A percentile compares a stretch with the other conserved stretches of the same genome.
These are phyloP conservation scores for Neospermospora avenae DNA, from an alignment of 2,329 filamentous ascomycete genomes.

Conservation along the genomic window DNA sequence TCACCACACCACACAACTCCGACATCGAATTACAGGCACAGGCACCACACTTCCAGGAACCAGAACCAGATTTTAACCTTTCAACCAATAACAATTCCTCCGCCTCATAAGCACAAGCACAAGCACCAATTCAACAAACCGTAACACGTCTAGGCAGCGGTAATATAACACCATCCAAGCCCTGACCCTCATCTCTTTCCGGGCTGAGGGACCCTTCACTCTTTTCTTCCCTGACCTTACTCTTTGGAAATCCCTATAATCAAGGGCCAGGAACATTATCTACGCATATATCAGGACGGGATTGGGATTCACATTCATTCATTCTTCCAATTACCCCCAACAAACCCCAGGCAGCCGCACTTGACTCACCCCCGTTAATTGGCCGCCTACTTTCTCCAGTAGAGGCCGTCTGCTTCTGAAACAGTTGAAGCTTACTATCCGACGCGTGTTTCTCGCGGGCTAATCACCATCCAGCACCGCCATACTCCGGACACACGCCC, in stretches of 20 bases:
- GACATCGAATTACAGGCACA: neutral
- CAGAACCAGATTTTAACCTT: neutral
- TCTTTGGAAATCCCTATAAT: no score
- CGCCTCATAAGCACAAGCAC: neutral
- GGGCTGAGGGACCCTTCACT: neutral
- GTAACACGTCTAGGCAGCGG: no score
- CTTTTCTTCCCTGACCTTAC: neutral
- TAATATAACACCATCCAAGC: neutral
- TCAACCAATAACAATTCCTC: neutral
- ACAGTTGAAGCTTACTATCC: conserved; percentile 11
- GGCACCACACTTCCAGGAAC: neutral
- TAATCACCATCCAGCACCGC: conserved; percentile 15
- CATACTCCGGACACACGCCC: neutral
- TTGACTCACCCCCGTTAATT: conserved; percentile 1
- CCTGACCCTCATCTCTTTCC: neutral
- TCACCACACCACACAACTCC: neutral
- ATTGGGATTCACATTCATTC: neutral
- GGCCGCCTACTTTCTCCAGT: neutral
- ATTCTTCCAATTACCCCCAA: conserved; percentile 2
- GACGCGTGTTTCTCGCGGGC: conserved; percentile 17
- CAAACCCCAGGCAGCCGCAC: neutral
- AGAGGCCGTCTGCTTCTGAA: conserved; percentile 17
- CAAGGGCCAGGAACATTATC: no score
- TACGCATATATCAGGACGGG: no score
- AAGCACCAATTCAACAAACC: neutral